Evolutionary conservation across 768 basidiomycete genomes (phyloP), one percentile per base, ranked within the genome.

Genomic region (Lactifluus rugatus): DNA sequence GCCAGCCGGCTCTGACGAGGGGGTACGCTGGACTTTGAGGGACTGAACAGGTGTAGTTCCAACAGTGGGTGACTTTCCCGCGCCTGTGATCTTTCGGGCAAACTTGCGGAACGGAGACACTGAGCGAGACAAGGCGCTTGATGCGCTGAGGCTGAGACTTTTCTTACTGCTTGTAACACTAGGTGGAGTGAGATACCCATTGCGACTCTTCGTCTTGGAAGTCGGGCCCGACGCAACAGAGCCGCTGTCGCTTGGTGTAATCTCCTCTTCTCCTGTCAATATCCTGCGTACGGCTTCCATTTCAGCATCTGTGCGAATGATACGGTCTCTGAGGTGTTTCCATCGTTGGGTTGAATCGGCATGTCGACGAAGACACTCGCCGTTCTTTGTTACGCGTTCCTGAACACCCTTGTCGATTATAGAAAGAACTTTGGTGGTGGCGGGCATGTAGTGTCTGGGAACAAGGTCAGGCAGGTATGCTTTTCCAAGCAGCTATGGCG

Each of bases 351-450:
- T 87, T 61, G 91, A 91, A 66, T 96, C 94, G 2, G 88, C 87
- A 68, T 91, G 90, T 64, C 92, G 77, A 60, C 94, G 80, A 49
- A 98, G 72, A 34, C 92, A 92, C 73, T 97, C 95, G 1, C 95
- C 95, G 62, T 97, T 98, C 80, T 93, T 94, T 21, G 94, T 97
- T 5, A 93, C 86, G 55, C 94, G 83, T 62, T 96, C 93, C 56
- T 83, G 82, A 28, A 97, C 88, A 25, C 93, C 93, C 71, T 92
- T 96, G 70, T 93, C 92, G 65, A 98, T 87, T 65, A 96, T 93
- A 25, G 87, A 83, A 25, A 98, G 78, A 48, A 95, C 93, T 68
- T 95, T 93, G 7, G 84, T 87, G 3, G 89, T 89, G 37, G 93
- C 92, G 1, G 95, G 96, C 74, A 92, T 84, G 69, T 98, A 98